These are phyloP conservation scores for Cryptococcus sp. DNA, from an alignment of 1,284 basidiomycete species.

Conservation along the genomic window DNA sequence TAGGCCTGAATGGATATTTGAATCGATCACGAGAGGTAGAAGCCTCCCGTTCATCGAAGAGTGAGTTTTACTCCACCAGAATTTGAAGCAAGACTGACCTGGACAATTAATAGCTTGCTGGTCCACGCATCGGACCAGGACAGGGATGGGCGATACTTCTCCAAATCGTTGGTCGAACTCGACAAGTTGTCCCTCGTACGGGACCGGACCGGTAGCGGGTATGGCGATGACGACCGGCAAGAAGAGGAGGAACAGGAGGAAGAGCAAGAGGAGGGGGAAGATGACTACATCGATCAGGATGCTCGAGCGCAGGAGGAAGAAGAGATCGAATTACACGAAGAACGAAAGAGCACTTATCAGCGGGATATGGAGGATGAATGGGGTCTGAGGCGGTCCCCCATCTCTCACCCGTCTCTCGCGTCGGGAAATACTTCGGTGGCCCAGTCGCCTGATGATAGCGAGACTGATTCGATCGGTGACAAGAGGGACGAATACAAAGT, in stretches of 20 bases:
- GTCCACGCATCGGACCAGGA: conserved; percentile 46
- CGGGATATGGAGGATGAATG: conserved; percentile 30
- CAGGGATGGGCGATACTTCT: conserved; percentile 37
- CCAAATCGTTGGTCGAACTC: conserved; percentile 38
- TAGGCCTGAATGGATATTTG: conserved; percentile 75
- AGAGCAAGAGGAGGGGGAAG: conserved; percentile 37
- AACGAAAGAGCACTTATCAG: conserved; percentile 14
- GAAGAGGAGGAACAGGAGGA: conserved; percentile 40
- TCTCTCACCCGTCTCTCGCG: not conserved
- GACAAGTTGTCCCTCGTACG: conserved; percentile 32
- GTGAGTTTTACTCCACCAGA: conserved; percentile 53
- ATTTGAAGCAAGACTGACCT: not conserved
- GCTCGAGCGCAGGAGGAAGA: not conserved
- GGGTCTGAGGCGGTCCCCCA: conserved; percentile 23
- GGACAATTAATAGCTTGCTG: conserved; percentile 35
- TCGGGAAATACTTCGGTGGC: conserved; percentile 5
- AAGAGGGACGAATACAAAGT: conserved; percentile 16
- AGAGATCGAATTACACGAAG: not conserved
- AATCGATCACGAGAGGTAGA: conserved; percentile 66
- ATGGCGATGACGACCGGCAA: conserved; percentile 2
- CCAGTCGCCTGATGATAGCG: conserved; percentile 10
- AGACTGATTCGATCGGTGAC: conserved; percentile 7
- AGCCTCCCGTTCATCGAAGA: conserved; percentile 66
- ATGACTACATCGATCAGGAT: conserved; percentile 42
- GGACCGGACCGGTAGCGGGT: conserved; percentile 25